A percentile compares a stretch with the other conserved stretches of the same genome.
Conservation (phyloP, 1,139 yeast genomes). For the Candida freyschussii region DNA sequence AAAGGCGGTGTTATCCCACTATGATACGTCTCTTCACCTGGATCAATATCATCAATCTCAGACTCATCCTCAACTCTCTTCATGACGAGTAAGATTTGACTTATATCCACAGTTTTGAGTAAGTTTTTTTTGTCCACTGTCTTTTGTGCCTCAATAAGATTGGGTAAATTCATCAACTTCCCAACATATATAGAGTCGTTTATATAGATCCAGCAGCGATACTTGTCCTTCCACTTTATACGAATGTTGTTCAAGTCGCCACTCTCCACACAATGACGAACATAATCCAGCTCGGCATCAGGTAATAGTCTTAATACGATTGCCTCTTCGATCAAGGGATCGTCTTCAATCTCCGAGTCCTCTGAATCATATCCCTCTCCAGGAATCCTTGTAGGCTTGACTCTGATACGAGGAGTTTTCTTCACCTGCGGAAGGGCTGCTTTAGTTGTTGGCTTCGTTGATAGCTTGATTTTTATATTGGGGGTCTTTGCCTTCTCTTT, state of each 20-base stretch:
- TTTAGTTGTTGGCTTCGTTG: conserved; percentile 11
- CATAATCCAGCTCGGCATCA: conserved; percentile 71
- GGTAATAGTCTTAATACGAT: conserved; percentile 74
- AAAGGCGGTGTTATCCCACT: conserved; percentile 77
- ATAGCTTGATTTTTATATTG: conserved; percentile 27
- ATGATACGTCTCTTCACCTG: conserved; percentile 28
- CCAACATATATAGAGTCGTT: conserved; percentile 69
- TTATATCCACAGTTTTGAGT: conserved; percentile 79
- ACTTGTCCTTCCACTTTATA: conserved; percentile 77
- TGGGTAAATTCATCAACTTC: conserved; percentile 83
- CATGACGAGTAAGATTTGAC: conserved; percentile 79
- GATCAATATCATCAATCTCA: conserved; percentile 39
- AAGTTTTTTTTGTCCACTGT: conserved; percentile 86
- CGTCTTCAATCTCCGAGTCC: conserved; percentile 94
- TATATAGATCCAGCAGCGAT: conserved; percentile 63
- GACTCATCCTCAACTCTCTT: conserved; percentile 54
- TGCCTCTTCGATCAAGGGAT: conserved; percentile 87
- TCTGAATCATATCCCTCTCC: conserved; percentile 98
- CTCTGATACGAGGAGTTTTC: conserved; percentile 33
- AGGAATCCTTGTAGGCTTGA: conserved; percentile 80
- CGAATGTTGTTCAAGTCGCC: conserved; percentile 74
- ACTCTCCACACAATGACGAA: conserved; percentile 74
- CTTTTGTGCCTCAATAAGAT: conserved; percentile 81
- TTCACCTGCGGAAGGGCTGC: conserved; percentile 1
- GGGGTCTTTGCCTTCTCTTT: conserved; percentile 3